Evolutionary conservation across 1,284 basidiomycete species (phyloP).

Genomic region (Leccinum subatratum): DNA sequence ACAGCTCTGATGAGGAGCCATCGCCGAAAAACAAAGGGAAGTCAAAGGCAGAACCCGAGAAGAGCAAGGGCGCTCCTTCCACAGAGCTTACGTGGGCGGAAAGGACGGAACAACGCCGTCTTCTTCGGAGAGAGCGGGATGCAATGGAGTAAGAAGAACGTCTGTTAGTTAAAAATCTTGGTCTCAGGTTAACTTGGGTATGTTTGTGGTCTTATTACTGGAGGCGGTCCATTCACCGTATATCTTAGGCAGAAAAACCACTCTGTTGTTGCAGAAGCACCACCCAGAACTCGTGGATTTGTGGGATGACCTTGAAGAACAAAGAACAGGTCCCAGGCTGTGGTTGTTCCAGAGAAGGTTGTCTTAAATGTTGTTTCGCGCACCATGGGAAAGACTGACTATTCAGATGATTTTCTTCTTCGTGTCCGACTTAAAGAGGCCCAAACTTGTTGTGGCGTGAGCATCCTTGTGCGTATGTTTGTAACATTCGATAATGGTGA

Average conservation of each 20-base stretch:
- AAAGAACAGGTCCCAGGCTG: conserved; percentile 56
- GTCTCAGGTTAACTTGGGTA: conserved; percentile 68
- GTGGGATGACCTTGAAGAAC: conserved; percentile 82
- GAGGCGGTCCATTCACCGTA: not conserved
- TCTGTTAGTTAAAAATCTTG: conserved; percentile 50
- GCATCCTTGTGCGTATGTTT: conserved; percentile 27
- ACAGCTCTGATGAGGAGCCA: conserved; percentile 37
- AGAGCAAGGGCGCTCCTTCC: conserved; percentile 28
- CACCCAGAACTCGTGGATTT: conserved; percentile 78
- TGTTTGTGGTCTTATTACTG: conserved; percentile 14
- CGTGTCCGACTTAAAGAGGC: conserved; percentile 72
- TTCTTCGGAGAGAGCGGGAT: conserved; percentile 24
- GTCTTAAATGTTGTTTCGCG: conserved; percentile 14
- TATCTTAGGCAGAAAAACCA: conserved; percentile 65
- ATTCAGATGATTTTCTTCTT: conserved; percentile 95
- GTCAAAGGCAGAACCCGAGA: conserved; percentile 34
- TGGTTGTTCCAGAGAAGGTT: conserved; percentile 66
- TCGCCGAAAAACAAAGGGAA: conserved; percentile 31
- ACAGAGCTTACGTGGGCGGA: conserved; percentile 20
- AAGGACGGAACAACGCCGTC: conserved; percentile 10
- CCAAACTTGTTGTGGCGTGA: conserved; percentile 88
- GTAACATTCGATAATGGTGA: conserved; percentile 4
- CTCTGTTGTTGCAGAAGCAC: conserved; percentile 57
- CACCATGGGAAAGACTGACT: conserved; percentile 97
- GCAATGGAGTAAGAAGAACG: conserved; percentile 46